Conservation (phyloP, 2,329 filamentous ascomycete species). For the Chaetomium strumarium region DNA sequence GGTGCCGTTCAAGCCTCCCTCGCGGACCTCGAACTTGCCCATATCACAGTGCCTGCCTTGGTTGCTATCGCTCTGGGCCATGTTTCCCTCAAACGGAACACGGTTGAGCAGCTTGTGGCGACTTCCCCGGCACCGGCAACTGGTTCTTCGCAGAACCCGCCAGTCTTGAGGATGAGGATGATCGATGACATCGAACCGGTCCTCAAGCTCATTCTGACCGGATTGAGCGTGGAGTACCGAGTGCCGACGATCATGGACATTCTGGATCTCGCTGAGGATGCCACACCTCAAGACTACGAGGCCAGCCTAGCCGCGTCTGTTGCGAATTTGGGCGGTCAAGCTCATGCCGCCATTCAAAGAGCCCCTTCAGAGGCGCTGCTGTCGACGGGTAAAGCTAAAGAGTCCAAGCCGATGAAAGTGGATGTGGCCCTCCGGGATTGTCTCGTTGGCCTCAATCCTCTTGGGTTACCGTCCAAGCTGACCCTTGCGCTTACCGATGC, state of each 20-base stretch:
- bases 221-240: constrained; percentile 81
- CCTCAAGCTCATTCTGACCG: constrained; percentile 80
- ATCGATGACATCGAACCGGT: constrained; percentile 93
- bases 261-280: constrained; percentile 61
- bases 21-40: constrained; percentile 62
- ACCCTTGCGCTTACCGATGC: constrained; percentile 74
- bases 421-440: constrained; percentile 77
- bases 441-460: constrained; percentile 76
- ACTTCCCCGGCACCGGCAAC: constrained; percentile 34
- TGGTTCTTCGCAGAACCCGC: constrained; percentile 24
- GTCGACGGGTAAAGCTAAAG: constrained; percentile 22
- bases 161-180: constrained; percentile 79
- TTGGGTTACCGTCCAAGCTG: constrained; percentile 67
- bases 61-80: constrained; percentile 68
- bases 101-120: constrained; percentile 64
- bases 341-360: constrained; percentile 44
- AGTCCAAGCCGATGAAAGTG: constrained; percentile 52
- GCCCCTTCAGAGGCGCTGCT: constrained; percentile 24
- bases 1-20: constrained; percentile 57
- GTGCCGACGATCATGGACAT: constrained; percentile 78
- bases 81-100: constrained; percentile 58
- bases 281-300: constrained; percentile 67
- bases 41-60: constrained; percentile 80
- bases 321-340: constrained; percentile 64
- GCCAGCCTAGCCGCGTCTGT: constrained; percentile 73